Percentiles rank a stretch among this genome's conserved stretches.
These are phyloP conservation scores for Trapa bicornis DNA, from an alignment of 345 rosid species.

Conservation along the genomic window DNA sequence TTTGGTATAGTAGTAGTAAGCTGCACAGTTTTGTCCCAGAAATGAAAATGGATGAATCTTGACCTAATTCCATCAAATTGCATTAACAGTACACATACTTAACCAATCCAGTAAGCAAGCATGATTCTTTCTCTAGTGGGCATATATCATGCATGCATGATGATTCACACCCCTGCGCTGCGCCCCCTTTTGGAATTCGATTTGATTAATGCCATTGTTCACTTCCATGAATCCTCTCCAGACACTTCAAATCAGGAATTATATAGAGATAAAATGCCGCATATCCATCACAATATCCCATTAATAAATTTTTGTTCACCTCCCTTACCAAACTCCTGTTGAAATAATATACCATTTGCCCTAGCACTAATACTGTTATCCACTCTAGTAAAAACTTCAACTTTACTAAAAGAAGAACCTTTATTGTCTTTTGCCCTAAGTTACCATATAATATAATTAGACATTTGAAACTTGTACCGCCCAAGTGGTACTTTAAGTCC, in stretches of 20 bases:
- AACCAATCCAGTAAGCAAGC: background rate
- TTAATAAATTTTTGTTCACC: background rate
- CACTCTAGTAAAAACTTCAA: background rate
- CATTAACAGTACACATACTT: background rate
- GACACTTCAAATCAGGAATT: background rate
- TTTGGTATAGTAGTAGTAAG: background rate
- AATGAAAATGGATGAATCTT: background rate
- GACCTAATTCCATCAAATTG: background rate
- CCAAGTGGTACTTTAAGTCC: constrained; percentile 1
- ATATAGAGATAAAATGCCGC: background rate
- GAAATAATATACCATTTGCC: too few relatives aligned
- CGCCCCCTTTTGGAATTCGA: background rate
- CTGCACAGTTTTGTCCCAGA: background rate
- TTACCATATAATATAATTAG: background rate
- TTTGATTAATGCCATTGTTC: background rate
- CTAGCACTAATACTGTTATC: too few relatives aligned
- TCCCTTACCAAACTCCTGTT: too few relatives aligned
- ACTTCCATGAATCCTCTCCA: background rate
- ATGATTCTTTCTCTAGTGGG: background rate
- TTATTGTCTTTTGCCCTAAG: background rate
- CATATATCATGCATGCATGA: background rate
- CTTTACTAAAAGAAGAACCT: background rate
- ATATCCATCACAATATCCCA: too few relatives aligned
- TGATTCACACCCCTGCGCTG: background rate
- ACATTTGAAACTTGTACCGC: background rate